Evolutionary conservation across 2,329 filamentous ascomycete species (phyloP).

Genomic region (Epicoccum sorghinum): DNA sequence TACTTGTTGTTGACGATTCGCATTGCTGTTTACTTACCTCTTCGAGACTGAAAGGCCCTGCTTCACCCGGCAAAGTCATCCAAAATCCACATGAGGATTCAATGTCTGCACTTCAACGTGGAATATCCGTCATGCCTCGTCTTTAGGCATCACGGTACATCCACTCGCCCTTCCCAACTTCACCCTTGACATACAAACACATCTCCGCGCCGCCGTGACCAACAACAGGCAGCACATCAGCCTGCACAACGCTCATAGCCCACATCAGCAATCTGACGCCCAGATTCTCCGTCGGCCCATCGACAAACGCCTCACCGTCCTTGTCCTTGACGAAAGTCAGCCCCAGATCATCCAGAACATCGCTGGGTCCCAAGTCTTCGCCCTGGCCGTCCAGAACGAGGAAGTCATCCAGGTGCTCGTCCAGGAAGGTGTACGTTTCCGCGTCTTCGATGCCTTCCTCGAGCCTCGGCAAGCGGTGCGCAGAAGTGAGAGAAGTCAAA

Average conservation of each 20-base stretch:
- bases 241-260: conserved; percentile 30
- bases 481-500: conserved; percentile 16
- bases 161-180: conserved; percentile 12
- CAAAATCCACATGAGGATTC: too few relatives aligned
- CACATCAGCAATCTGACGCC: conserved; percentile 31
- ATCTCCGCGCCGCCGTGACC: conserved; percentile 1
- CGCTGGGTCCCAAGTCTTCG: not conserved
- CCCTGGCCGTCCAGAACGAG: conserved; percentile 2
- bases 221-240: conserved; percentile 18
- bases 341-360: conserved; percentile 24
- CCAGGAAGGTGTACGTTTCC: conserved; percentile 30
- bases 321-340: conserved; percentile 18
- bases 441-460: conserved; percentile 35
- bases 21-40: too few relatives aligned
- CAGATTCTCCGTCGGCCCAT: conserved; percentile 21
- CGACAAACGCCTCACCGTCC: conserved; percentile 8
- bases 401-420: conserved; percentile 30
- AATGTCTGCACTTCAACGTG: too few relatives aligned
- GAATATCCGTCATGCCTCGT: too few relatives aligned
- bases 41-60: too few relatives aligned
- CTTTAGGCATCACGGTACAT: conserved; percentile 10
- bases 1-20: too few relatives aligned
- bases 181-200: conserved; percentile 18
- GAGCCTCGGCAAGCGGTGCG: conserved; percentile 23
- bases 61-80: too few relatives aligned